phyloP scores from a whole-genome alignment of 2,329 filamentous ascomycete genomes.

The Diaporthe nobilis region DNA sequence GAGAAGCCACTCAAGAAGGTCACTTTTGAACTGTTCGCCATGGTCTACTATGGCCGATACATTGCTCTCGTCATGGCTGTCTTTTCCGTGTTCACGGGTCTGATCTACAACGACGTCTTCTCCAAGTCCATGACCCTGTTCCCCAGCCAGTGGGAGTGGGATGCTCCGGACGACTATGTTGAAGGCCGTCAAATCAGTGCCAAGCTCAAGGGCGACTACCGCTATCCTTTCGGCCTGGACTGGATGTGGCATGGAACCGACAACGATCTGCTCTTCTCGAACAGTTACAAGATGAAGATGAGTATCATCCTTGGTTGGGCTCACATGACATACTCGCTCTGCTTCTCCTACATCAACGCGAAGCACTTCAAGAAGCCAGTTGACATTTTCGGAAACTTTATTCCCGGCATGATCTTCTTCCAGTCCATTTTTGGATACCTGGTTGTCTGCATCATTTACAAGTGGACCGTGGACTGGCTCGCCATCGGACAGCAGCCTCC shows the following conservation, averaged over 20 bases:
- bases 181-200: conserved; percentile 76
- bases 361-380: conserved; percentile 94
- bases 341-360: conserved; percentile 92
- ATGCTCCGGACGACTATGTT: conserved; percentile 76
- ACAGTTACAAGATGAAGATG: conserved; percentile 99
- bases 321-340: conserved; percentile 99
- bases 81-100: conserved; percentile 96
- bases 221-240: conserved; percentile 96
- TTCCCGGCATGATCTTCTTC: conserved; percentile 99
- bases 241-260: conserved; percentile 97
- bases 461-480: conserved; percentile 93
- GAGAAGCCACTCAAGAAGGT: conserved; percentile 95
- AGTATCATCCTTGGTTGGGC: conserved; percentile 97
- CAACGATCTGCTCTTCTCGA: conserved; percentile 94
- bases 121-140: conserved; percentile 94
- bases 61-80: conserved; percentile 98
- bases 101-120: conserved; percentile 98
- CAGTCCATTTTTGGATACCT: conserved; percentile 98
- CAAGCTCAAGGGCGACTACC: conserved; percentile 78
- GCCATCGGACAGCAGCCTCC: conserved; percentile 78
- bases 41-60: conserved; percentile 99
- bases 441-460: conserved; percentile 94
- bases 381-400: conserved; percentile 97
- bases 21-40: conserved; percentile 91
- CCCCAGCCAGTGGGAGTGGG: conserved; percentile 89